A percentile compares a stretch with the other conserved stretches of the same genome.
Evolutionary conservation across 1,139 yeast species (phyloP).

Genomic region (Geotrichum europaeum): DNA sequence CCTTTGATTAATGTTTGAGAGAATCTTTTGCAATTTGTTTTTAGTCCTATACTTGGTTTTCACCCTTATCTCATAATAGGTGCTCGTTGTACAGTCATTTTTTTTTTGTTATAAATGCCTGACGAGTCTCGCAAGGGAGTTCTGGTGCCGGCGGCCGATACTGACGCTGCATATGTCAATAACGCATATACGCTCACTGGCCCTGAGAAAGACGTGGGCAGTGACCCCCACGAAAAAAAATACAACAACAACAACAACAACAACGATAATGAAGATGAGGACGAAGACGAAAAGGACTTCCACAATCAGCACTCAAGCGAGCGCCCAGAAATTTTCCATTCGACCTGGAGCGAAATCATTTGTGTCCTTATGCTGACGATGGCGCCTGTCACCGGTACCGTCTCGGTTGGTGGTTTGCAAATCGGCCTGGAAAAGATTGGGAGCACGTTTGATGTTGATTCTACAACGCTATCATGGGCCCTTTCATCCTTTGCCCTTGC

Average conservation of each 20-base stretch:
- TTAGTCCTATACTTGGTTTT: too few relatives aligned
- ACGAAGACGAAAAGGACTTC: background rate
- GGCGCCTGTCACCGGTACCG: conserved; percentile 40
- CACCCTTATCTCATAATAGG: too few relatives aligned
- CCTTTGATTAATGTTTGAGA: too few relatives aligned
- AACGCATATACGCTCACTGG: too few relatives aligned
- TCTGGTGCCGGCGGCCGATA: too few relatives aligned
- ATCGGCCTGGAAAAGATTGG: conserved; percentile 36
- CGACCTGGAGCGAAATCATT: conserved; percentile 22
- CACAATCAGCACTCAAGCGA: background rate
- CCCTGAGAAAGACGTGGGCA: too few relatives aligned
- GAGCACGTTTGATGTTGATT: conserved; percentile 33
- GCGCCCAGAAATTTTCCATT: conserved; percentile 22
- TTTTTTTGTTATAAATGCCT: too few relatives aligned
- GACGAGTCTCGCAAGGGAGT: too few relatives aligned
- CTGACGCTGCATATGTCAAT: too few relatives aligned
- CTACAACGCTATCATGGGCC: conserved; percentile 42
- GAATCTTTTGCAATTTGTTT: too few relatives aligned
- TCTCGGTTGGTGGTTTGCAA: conserved; percentile 36
- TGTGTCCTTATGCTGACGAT: conserved; percentile 35
- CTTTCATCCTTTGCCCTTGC: conserved; percentile 39
- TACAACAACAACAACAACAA: background rate
- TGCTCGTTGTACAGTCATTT: too few relatives aligned
- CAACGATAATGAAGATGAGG: background rate
- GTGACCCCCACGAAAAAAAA: too few relatives aligned